Evolutionary conservation across 306 rosid genomes (phyloP).

Genomic region (Ceratonia siliqua): DNA sequence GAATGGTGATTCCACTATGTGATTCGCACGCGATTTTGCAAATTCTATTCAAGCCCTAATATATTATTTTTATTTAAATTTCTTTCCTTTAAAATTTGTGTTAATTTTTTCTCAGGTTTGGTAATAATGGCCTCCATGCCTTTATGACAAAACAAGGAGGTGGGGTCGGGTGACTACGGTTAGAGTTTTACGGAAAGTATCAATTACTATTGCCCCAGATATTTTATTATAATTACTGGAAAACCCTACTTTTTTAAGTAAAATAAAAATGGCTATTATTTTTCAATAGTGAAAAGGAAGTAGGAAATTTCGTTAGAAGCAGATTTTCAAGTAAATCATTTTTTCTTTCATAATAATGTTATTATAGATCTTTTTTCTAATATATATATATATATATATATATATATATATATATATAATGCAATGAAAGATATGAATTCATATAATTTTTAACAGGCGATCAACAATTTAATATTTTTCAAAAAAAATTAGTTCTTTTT

Average conservation of each 20-base stretch:
- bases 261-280: no score
- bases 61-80: constrained; percentile 10
- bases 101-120: neutral
- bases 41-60: constrained; percentile 68
- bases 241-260: neutral
- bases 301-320: no score
- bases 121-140: neutral
- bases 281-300: neutral
- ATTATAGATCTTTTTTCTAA: no score
- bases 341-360: no score
- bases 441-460: no score
- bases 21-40: constrained; percentile 54
- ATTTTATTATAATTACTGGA: neutral
- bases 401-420: no score
- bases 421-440: no score
- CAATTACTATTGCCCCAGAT: neutral
- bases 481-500: no score
- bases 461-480: no score
- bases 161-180: constrained; percentile 9
- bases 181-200: constrained; percentile 18
- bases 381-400: no score
- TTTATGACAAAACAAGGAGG: constrained; percentile 26
- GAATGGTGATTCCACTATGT: constrained; percentile 57
- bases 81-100: neutral
- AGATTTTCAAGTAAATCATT: no score